phyloP scores from a whole-genome alignment of 805 yeast species.

The Suhomyces emberorum region DNA sequence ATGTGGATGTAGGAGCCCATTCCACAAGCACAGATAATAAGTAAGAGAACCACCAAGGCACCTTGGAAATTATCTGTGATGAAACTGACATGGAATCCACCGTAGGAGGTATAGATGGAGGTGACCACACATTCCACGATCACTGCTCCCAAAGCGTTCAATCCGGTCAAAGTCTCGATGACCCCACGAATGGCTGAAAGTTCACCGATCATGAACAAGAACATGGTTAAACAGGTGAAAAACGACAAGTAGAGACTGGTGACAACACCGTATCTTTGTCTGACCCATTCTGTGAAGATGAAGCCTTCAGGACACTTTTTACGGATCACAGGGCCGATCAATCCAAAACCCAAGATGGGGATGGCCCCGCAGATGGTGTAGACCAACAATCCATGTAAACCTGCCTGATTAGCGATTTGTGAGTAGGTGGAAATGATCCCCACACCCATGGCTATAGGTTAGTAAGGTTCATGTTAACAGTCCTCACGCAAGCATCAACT shows the following conservation, averaged over 20 bases:
- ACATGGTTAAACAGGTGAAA: conserved; percentile 82
- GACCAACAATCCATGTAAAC: conserved; percentile 82
- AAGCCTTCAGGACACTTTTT: conserved; percentile 84
- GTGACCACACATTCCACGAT: conserved; percentile 86
- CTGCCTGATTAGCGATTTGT: conserved; percentile 80
- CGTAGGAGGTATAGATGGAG: conserved; percentile 79
- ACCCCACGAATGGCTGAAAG: conserved; percentile 77
- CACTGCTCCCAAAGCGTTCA: conserved; percentile 75
- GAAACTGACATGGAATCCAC: conserved; percentile 88
- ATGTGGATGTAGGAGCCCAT: conserved; percentile 72
- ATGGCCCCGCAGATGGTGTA: conserved; percentile 77
- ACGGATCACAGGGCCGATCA: conserved; percentile 77
- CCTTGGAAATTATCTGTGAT: conserved; percentile 86
- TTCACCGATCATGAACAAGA: conserved; percentile 83
- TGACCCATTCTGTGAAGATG: conserved; percentile 92
- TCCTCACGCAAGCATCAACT: conserved; percentile 84
- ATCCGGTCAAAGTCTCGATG: conserved; percentile 70
- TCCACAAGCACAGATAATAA: conserved; percentile 72
- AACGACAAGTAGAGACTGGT: conserved; percentile 74
- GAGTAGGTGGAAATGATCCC: conserved; percentile 85
- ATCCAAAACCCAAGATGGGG: conserved; percentile 82
- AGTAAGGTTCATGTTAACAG: conserved; percentile 7
- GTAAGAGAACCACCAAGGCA: conserved; percentile 58
- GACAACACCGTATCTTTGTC: conserved; percentile 69
- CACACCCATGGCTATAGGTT: conserved; percentile 69